Evolutionary conservation across 371 early-diverging fungal species (phyloP), one percentile per base, ranked within the genome.

Genomic region (Actinomucor elegans): DNA sequence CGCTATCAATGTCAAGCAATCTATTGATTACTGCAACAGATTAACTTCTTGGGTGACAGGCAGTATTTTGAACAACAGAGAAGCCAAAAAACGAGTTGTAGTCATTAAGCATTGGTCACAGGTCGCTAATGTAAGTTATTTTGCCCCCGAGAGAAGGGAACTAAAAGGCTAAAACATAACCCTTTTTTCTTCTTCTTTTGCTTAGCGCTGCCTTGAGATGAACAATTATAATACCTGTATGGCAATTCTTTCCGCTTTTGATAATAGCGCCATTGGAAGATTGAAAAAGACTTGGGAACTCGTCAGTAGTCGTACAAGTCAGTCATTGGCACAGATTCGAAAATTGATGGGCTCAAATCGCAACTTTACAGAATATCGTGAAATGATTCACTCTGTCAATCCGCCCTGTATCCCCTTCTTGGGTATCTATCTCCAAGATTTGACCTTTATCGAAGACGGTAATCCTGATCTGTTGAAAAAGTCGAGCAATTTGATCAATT

Each of bases 391-490:
- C 58, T 82, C 86, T 3, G 85, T 86, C 57, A 90, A 90, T 52
- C 95, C 96, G 37, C 96, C 97, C 0, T 92, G 93, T 54, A 87
- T 97, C 9, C 97, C 97, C 0, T 95, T 94, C 63, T 77, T 97
- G 42, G 96, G 92, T 29, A 81, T 88, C 18, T 92, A 91, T 62
- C 73, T 96, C 32, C 92, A 91, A 43, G 98, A 97, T 64, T 64
- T 97, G 61, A 93, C 94, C 24, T 95, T 96, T 66, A 90, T 96
- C 42, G 92, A 94, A 55, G 94, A 94, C 40, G 96, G 97, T 18
- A 95, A 94, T 73, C 79, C 90, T 11, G 89, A 94, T 63, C 73
- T 79, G 52, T 59, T 94, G 32, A 64, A 71, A 49, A 73, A 80
- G 58, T 75, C 73, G 31, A 67, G 64, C 1, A 74, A 70, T 12